Conservation (phyloP, 352 stramenopile genomes). For the Thraustochytrium striatum region DNA sequence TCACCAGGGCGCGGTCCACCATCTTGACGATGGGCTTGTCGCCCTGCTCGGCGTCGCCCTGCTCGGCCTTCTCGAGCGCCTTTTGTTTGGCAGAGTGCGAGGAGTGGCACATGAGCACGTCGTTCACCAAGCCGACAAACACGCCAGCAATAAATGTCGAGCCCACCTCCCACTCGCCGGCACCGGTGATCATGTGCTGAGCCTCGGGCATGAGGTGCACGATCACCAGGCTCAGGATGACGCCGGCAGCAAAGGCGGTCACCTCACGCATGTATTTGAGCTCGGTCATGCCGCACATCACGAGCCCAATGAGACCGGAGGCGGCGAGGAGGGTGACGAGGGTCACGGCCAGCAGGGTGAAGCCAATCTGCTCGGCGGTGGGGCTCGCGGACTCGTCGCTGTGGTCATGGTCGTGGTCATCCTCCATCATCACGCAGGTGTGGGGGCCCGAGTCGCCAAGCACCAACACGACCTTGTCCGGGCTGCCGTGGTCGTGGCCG, state of each 20-base stretch:
- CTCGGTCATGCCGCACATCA: neutral
- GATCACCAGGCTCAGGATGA: neutral
- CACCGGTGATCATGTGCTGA: neutral
- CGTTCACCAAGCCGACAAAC: neutral
- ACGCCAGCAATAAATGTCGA: neutral
- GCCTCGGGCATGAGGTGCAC: constrained; percentile 4
- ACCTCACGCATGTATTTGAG: neutral
- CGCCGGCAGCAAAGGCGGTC: neutral
- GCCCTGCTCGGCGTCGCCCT: too few species aligned
- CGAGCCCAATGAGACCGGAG: neutral
- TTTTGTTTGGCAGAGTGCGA: neutral
- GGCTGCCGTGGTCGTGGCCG: neutral
- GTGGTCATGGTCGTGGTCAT: too few species aligned
- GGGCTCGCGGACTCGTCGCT: too few species aligned
- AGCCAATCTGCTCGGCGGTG: neutral
- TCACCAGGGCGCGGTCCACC: neutral
- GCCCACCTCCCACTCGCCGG: neutral
- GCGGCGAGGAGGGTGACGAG: neutral
- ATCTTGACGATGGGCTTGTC: neutral
- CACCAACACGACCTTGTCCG: neutral
- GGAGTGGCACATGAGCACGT: neutral
- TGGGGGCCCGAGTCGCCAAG: neutral
- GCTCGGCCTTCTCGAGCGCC: neutral
- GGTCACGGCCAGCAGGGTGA: neutral
- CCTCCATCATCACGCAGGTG: neutral